Percentiles rank a stretch among this genome's conserved stretches.
Conservation (phyloP, 208 protist species). For the Dictyostelium gargantuum region DNA sequence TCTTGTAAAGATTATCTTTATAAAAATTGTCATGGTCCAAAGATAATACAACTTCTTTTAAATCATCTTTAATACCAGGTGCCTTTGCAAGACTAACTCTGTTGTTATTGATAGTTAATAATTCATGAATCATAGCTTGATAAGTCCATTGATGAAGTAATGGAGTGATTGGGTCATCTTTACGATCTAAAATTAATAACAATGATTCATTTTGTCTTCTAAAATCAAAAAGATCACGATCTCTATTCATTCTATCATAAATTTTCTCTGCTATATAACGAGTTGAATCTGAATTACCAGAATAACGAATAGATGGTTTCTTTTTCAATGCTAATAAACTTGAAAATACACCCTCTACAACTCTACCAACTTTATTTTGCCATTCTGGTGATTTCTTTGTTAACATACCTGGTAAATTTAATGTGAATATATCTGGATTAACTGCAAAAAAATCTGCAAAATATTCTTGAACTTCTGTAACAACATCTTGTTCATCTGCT, state of each 20-base stretch:
- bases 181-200: slow-evolving; percentile 86
- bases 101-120: slow-evolving; percentile 95
- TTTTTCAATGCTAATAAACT: slow-evolving; percentile 79
- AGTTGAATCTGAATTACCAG: slow-evolving; percentile 88
- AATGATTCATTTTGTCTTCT: slow-evolving; percentile 78
- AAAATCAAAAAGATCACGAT: slow-evolving; percentile 63
- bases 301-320: slow-evolving; percentile 76
- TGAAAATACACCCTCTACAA: slow-evolving; percentile 30
- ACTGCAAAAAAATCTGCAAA: slow-evolving; percentile 95
- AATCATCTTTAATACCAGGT: not conserved
- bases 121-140: slow-evolving; percentile 99
- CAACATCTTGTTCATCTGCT: slow-evolving; percentile 94
- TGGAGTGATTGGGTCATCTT: slow-evolving; percentile 95
- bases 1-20: slow-evolving; percentile 93
- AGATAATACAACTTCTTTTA: slow-evolving; percentile 83
- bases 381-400: slow-evolving; percentile 1
- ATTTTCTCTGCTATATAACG: not conserved
- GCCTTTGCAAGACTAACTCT: slow-evolving; percentile 79
- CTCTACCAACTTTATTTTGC: not conserved
- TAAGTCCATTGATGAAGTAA: slow-evolving; percentile 99
- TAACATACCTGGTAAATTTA: slow-evolving; percentile 76
- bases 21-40: slow-evolving; percentile 95
- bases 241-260: not conserved
- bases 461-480: slow-evolving; percentile 92
- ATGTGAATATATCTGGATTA: slow-evolving; percentile 87